Percentiles rank a stretch among this genome's conserved stretches.
These are phyloP conservation scores for Marasmius fiardii DNA, from an alignment of 1,284 basidiomycete species.

Conservation along the genomic window DNA sequence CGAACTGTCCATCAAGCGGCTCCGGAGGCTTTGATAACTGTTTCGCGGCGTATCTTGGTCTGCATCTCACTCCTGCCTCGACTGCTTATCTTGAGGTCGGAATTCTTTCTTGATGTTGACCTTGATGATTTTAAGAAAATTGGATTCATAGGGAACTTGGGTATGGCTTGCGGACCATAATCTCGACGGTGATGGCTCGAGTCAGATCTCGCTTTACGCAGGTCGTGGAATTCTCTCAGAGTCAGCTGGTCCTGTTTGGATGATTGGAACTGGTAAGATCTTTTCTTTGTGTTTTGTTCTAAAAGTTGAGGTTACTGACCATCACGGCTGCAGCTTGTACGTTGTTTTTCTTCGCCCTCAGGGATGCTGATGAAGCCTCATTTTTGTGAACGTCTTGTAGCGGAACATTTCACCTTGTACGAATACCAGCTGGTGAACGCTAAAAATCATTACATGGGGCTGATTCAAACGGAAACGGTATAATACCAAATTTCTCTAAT, in stretches of 20 bases:
- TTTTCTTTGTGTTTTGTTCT: not conserved
- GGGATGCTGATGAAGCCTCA: not conserved
- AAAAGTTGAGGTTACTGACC: not conserved
- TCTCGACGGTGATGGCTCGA: constrained; percentile 33
- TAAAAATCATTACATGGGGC: constrained; percentile 52
- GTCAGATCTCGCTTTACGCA: constrained; percentile 50
- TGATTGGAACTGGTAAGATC: constrained; percentile 50
- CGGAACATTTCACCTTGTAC: constrained; percentile 52
- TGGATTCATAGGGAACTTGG: constrained; percentile 45
- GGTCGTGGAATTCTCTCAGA: constrained; percentile 63
- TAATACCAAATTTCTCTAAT: constrained; percentile 20
- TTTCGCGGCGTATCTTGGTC: constrained; percentile 45
- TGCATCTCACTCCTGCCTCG: constrained; percentile 47
- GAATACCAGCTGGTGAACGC: constrained; percentile 53
- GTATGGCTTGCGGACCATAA: constrained; percentile 67
- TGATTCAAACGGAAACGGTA: constrained; percentile 57
- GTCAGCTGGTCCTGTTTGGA: constrained; percentile 57
- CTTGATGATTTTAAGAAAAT: constrained; percentile 3
- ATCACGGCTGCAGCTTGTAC: constrained; percentile 16
- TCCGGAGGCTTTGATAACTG: constrained; percentile 29
- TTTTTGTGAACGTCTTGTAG: constrained; percentile 15
- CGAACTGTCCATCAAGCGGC: constrained; percentile 31
- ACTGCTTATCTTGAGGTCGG: constrained; percentile 42
- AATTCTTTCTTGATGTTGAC: not conserved
- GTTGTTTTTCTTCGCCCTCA: constrained; percentile 6